Percentiles rank a stretch among this genome's conserved stretches.
Conservation (phyloP, 2,329 filamentous ascomycete genomes). For the Neopestalotiopsis sp. region DNA sequence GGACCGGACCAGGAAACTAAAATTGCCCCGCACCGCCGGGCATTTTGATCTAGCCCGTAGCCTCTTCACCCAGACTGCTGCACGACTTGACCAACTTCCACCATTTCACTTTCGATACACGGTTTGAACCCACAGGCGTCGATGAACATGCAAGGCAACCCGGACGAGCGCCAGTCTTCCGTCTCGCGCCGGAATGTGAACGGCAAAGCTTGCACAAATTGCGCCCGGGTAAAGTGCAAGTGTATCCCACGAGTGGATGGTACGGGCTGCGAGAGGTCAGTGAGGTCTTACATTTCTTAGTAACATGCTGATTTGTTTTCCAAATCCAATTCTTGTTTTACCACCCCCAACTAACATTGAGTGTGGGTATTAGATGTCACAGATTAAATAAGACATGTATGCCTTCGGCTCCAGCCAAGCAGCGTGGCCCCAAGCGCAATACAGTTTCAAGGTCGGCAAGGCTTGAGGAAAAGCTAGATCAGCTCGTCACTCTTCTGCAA, state of each 20-base stretch:
- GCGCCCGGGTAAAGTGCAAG: slow-evolving; percentile 53
- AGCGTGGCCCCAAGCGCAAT: slow-evolving; percentile 19
- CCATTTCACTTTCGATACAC: not conserved
- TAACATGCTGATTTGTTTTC: not conserved
- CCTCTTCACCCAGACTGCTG: slow-evolving; percentile 3
- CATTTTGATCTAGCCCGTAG: not conserved
- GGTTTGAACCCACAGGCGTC: not conserved
- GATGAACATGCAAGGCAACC: not conserved
- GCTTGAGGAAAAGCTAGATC: slow-evolving; percentile 24
- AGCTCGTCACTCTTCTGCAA: slow-evolving; percentile 23
- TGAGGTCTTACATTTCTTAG: slow-evolving; percentile 9
- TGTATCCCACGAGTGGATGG: slow-evolving; percentile 45
- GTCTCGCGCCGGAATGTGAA: not conserved
- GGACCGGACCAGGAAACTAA: not conserved
- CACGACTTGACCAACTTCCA: not conserved
- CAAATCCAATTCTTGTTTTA: not conserved
- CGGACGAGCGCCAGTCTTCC: slow-evolving; percentile 3
- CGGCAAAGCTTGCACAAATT: slow-evolving; percentile 48
- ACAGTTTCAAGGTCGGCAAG: slow-evolving; percentile 19
- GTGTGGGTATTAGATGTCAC: slow-evolving; percentile 37
- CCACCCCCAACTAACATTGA: slow-evolving; percentile 25
- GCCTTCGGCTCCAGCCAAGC: slow-evolving; percentile 43
- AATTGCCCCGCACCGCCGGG: not conserved
- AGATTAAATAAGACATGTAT: slow-evolving; percentile 53
- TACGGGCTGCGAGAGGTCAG: slow-evolving; percentile 37